Conservation (phyloP, 768 basidiomycete genomes). For the Hygrophorus pudorinus region DNA sequence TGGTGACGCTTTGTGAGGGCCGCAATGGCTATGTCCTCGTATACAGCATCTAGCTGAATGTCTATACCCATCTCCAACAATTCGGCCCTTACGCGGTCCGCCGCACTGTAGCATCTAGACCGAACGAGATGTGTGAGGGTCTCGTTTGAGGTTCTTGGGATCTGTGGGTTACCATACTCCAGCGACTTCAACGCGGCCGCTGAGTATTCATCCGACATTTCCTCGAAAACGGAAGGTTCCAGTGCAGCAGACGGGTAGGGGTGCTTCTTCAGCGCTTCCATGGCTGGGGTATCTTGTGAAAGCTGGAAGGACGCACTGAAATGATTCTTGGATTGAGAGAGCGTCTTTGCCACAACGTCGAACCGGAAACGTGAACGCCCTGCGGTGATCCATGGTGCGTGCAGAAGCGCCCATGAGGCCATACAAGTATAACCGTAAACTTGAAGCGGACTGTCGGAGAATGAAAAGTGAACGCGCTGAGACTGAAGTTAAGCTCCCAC, state of each 20-base stretch:
- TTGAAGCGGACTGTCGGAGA: background rate
- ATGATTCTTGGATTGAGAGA: background rate
- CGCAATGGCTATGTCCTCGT: constrained; percentile 23
- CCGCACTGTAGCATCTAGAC: constrained; percentile 20
- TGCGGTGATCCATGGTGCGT: constrained; percentile 16
- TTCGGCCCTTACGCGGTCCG: constrained; percentile 26
- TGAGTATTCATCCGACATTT: constrained; percentile 2
- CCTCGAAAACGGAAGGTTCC: constrained; percentile 9
- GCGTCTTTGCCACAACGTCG: constrained; percentile 6
- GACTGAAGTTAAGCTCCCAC: no score
- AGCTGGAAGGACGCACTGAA: constrained; percentile 3
- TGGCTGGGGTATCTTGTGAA: background rate
- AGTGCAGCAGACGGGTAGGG: constrained; percentile 4
- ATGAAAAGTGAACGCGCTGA: background rate
- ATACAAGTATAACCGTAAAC: background rate
- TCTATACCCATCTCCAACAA: constrained; percentile 25
- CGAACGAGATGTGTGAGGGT: constrained; percentile 19
- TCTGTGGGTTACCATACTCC: background rate
- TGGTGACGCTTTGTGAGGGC: constrained; percentile 8
- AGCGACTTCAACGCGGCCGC: background rate
- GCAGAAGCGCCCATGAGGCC: constrained; percentile 24
- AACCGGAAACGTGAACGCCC: constrained; percentile 12
- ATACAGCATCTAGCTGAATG: constrained; percentile 26
- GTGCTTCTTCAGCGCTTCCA: constrained; percentile 3
- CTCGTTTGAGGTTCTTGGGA: constrained; percentile 6